Evolutionary conservation across 2,329 filamentous ascomycete species (phyloP), one percentile per base, ranked within the genome.

Genomic region (Colletotrichum tabaci): DNA sequence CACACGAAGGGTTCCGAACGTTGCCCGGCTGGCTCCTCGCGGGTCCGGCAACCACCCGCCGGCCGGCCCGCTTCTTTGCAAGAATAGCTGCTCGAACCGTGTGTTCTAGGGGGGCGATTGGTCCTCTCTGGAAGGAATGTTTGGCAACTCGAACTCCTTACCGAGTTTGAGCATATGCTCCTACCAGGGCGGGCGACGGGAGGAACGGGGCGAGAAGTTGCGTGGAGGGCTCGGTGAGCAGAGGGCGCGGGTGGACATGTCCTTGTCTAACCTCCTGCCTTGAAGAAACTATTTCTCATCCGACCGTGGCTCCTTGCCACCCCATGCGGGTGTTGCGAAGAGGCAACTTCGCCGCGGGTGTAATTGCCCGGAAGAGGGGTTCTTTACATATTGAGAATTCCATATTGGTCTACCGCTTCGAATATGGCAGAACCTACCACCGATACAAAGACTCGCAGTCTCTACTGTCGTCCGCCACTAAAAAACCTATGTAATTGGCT

Each of bases 381-480:
- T 35, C 30, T 35, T 35, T 38, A 35, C 16, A 38, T 3, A 38
- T n/a, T 5, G 9, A 35, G 30, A 7, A 35, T 0, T 84, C 80
- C 56, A 82, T 66, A 7, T 44, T 56, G 1, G 61, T 65, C 47
- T 72, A 65, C 16, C 35, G 50, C 7, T 49, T 57, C 13, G 70
- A 72, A 56, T 69, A 62, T 50, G 66, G 65, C n/a, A 46, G 61
- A 16, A 69, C 65, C 1, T 72, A 72, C 15, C 56, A 64, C 55
- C 74, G 80, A 1, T 82, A 55, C 52, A 62, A 67, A 47, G 69
- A 64, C 4, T 8, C 35, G 30, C 3, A 42, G 2, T 4, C 5
- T 7, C 2, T 16, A 13, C 8, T 5, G 2, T 18, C 9, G 9
- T 30, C 12, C n/a, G 13, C 21, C 8, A 12, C 21, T 23, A 12